Base-by-base conservation (phyloP, 768 basidiomycete genomes). In the Phallus indusiatus region DNA sequence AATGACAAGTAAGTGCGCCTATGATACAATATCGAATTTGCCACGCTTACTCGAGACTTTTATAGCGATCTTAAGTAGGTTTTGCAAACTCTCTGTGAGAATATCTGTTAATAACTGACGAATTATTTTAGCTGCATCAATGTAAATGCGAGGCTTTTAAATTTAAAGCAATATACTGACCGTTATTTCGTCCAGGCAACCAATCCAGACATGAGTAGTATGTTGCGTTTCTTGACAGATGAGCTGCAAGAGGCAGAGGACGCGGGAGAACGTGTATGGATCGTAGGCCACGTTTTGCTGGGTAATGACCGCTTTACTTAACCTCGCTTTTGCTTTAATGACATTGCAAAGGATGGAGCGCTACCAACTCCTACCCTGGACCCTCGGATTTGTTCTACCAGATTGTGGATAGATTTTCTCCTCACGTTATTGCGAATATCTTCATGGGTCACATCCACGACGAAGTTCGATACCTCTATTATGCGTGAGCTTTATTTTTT, bases 201-300 rank as follows among this genome's bases (percentile, higher is more conserved):
- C 24, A 68, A 79, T 21, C 79, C 83, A 12, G 88, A 90, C 68
- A 74, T 74, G 34, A 88, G 84, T 49, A 86, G 88, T 21, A 86
- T 88, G 82, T 73, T 90, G 64, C 77, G 85, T 36, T 90, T 88
- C 71, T 65, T 90, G 62, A 89, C 88, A 8, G 83, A 88, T 60
- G 85, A 90, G 67, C 71, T 90, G 11, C 88, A 90, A 68, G 83
- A 76, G 54, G 87, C 87, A 8, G 88, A 90, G 69, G 88, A 90
- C 66, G 75, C 77, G 18, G 83, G 86, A 10, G 85, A 89, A 54
- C 74, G 84, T 77, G 78, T 73, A 12, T 80, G 78, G 75, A 75
- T 80, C 46, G 53, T 80, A 5, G 82, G 82, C 2, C 82, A 83
- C 62, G 82, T 85, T 24, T 63, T 78, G 24, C 74, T 71, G 18